Evolutionary conservation across 495 filamentous ascomycete genomes (phyloP).

Genomic region (Immersiella caudata): DNA sequence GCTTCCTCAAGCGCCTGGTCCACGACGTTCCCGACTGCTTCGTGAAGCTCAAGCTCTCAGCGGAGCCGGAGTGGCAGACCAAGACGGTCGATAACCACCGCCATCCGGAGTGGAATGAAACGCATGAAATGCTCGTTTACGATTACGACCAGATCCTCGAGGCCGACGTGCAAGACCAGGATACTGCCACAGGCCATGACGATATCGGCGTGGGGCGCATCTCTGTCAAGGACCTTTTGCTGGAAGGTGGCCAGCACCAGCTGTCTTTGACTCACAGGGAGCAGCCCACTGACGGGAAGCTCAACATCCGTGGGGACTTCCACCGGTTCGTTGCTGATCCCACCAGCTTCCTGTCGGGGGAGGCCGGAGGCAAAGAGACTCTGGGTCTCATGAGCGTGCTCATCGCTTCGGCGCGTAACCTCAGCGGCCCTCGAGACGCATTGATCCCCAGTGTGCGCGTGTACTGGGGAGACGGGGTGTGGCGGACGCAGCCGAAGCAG

Average conservation of each 20-base stretch:
- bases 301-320: conserved; percentile 41
- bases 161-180: conserved; percentile 44
- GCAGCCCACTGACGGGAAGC: conserved; percentile 32
- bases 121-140: conserved; percentile 42
- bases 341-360: conserved; percentile 29
- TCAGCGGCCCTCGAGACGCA: conserved; percentile 39
- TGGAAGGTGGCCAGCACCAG: conserved; percentile 39
- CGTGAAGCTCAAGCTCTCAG: conserved; percentile 41
- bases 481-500: conserved; percentile 40
- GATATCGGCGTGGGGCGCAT: conserved; percentile 44
- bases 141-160: conserved; percentile 44
- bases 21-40: conserved; percentile 47
- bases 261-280: conserved; percentile 39
- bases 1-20: conserved; percentile 37
- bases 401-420: conserved; percentile 38
- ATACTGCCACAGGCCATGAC: conserved; percentile 40
- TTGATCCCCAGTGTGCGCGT: conserved; percentile 48
- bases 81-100: conserved; percentile 38
- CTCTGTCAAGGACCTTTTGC: conserved; percentile 41
- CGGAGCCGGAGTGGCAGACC: conserved; percentile 44
- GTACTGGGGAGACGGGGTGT: conserved; percentile 38
- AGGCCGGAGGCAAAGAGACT: conserved; percentile 23
- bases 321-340: conserved; percentile 38
- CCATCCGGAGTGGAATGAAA: conserved; percentile 47
- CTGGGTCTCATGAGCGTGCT: conserved; percentile 42